A percentile compares a stretch with the other conserved stretches of the same genome.
Evolutionary conservation across 768 basidiomycete genomes (phyloP).

Genomic region (Leccinum uliginosum): DNA sequence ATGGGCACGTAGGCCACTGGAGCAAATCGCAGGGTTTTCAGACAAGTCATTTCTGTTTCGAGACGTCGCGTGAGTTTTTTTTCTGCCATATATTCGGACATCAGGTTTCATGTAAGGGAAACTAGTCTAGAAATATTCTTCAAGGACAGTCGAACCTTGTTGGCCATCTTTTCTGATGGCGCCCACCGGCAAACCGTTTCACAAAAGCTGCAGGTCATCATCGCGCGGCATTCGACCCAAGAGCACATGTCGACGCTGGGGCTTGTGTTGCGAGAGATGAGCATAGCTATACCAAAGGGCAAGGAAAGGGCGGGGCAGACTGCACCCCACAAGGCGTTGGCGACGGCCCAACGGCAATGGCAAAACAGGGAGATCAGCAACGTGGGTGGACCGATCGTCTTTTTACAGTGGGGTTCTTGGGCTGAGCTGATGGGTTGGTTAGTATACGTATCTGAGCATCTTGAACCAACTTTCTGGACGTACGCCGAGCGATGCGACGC

Average conservation of each 20-base stretch:
- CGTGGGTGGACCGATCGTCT: slow-evolving; percentile 39
- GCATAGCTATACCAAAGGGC: slow-evolving; percentile 22
- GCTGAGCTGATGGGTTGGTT: not conserved
- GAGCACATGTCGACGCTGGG: slow-evolving; percentile 40
- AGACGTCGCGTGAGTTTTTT: slow-evolving; percentile 75
- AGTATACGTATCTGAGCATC: slow-evolving; percentile 89
- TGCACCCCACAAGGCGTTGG: slow-evolving; percentile 42
- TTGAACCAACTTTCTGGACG: slow-evolving; percentile 90
- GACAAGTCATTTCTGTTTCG: slow-evolving; percentile 86
- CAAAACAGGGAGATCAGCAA: slow-evolving; percentile 90
- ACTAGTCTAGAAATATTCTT: slow-evolving; percentile 86
- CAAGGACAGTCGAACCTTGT: slow-evolving; percentile 82
- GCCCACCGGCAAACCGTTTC: slow-evolving; percentile 58
- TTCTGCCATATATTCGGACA: not conserved
- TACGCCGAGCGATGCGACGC: slow-evolving; percentile 92
- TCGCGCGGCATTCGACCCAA: slow-evolving; percentile 38
- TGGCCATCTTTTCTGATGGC: slow-evolving; percentile 77
- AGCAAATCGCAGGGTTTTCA: slow-evolving; percentile 72
- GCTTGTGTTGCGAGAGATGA: slow-evolving; percentile 40
- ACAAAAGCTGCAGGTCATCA: slow-evolving; percentile 46
- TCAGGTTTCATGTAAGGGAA: not conserved
- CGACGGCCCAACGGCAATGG: slow-evolving; percentile 77
- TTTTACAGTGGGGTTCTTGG: not conserved
- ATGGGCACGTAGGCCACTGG: slow-evolving; percentile 55
- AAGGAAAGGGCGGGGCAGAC: slow-evolving; percentile 9